Base-by-base conservation (phyloP, 2,329 filamentous ascomycete genomes). In the Stemphylium lycopersici region DNA sequence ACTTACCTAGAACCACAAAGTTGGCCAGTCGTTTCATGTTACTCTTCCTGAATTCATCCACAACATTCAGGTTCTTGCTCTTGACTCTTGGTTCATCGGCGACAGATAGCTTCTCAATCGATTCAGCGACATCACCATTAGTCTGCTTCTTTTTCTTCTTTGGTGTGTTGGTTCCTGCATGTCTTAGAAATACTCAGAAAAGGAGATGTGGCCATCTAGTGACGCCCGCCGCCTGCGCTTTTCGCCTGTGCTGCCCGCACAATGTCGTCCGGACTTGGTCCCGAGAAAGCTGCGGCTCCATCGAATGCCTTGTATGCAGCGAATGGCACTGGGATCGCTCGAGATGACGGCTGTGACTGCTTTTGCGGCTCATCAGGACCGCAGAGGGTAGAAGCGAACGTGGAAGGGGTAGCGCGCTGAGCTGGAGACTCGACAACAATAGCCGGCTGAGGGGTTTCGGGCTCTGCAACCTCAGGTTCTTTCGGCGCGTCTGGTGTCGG, bases 231-330 rank as follows among this genome's bases (percentile, higher is more conserved):
- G 69, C 78, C 69, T 63, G 72, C 67, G 70, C 78, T 76, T 71
- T 80, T 68, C 41, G 75, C 68, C 81, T 96, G 93, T 65, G 93
- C 93, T 75, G 88, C 86, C 59, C 91, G 83, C 68, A 97, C 90
- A 70, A 95, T 79, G 75, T 97, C 93, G 79, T 98, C 93, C 64
- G 93, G 93, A 77, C 93, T 97, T 50, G 93, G 93, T 73, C 87
- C 86, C 81, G 88, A 81, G 78, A 97, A 97, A 55, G 87, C 85
- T 70, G 86, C 63, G 68, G 81, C 66, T 70, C 76, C 80, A 70
- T 72, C 81, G 50, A 72, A 69, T 16, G 65, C 63, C 43, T 64
- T 62, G 52, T 66, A 62, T n/a, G 60, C 63, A 33, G 71, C 67
- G 53, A 78, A 80, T n/a, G 79, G 76, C 44, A 81, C 66, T 48